A percentile compares a stretch with the other conserved stretches of the same genome.
Evolutionary conservation across 257 asterid species (phyloP).

Genomic region (Sherardia arvensis): DNA sequence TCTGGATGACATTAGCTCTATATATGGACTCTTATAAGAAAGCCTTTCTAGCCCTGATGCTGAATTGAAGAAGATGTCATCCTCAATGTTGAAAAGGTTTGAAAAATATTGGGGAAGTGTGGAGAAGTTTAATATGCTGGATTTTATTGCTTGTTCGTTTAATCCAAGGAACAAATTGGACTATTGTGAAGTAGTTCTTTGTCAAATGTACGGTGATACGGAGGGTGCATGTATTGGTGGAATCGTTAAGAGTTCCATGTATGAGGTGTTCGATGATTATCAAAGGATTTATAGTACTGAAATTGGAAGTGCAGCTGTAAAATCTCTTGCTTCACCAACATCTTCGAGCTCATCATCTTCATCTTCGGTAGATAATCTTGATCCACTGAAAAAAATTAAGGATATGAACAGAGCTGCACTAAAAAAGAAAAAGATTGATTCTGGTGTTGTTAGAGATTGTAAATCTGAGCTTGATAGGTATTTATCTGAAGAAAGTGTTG

Average conservation of each 20-base stretch:
- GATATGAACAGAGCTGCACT: no score
- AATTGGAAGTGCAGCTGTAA: background rate
- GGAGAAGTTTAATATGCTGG: background rate
- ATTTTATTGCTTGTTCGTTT: background rate
- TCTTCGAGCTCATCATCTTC: background rate
- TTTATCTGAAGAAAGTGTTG: background rate
- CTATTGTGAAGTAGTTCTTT: no score
- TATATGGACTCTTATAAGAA: background rate
- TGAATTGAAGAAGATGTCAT: background rate
- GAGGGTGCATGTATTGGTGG: no score
- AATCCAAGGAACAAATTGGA: background rate
- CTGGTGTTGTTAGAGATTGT: background rate
- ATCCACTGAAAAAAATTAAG: background rate
- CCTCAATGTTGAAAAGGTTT: background rate
- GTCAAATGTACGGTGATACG: no score
- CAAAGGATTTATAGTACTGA: no score
- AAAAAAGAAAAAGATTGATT: background rate
- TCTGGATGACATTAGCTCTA: background rate
- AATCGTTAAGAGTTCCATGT: no score
- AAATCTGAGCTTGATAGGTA: background rate
- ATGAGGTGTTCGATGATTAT: no score
- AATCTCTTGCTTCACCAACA: background rate
- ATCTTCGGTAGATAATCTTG: background rate
- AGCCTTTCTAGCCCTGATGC: background rate
- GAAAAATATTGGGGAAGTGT: conserved; percentile 1